phyloP scores from a whole-genome alignment of 371 early-diverging fungal genomes.

The Circinella minor region DNA sequence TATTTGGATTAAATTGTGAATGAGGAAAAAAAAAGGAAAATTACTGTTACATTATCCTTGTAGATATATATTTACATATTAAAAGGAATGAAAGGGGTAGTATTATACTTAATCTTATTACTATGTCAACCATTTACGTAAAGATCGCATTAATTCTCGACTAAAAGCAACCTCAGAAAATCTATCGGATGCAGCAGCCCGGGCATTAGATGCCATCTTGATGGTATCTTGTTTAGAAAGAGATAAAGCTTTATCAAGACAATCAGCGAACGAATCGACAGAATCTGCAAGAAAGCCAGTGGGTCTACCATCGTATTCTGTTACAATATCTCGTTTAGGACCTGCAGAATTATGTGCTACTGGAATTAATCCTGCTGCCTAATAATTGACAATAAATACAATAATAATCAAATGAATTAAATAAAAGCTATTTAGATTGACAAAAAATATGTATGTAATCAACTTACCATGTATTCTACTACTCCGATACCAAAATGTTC shows the following conservation, averaged over 20 bases:
- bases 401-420: background rate
- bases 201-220: slow-evolving; percentile 64
- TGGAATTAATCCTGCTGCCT: slow-evolving; percentile 91
- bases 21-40: no score
- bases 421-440: background rate
- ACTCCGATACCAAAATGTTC: slow-evolving; percentile 98
- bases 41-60: no score
- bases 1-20: no score
- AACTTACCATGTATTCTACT: slow-evolving; percentile 92
- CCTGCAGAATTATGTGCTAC: slow-evolving; percentile 95
- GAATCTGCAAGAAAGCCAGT: slow-evolving; percentile 76
- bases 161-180: slow-evolving; percentile 77
- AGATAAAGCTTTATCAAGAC: slow-evolving; percentile 56
- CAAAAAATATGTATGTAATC: background rate
- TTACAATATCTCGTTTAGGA: slow-evolving; percentile 92
- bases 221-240: slow-evolving; percentile 40
- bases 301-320: slow-evolving; percentile 48
- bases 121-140: slow-evolving; percentile 36
- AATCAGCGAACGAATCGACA: slow-evolving; percentile 69
- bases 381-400: background rate
- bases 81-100: no score
- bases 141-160: slow-evolving; percentile 40
- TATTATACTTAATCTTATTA: no score
- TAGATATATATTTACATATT: no score
- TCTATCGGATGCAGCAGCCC: slow-evolving; percentile 63